Percentiles rank a stretch among this genome's conserved stretches.
phyloP scores from a whole-genome alignment of 108 stramenopile species.

The Chaetoceros muelleri region DNA sequence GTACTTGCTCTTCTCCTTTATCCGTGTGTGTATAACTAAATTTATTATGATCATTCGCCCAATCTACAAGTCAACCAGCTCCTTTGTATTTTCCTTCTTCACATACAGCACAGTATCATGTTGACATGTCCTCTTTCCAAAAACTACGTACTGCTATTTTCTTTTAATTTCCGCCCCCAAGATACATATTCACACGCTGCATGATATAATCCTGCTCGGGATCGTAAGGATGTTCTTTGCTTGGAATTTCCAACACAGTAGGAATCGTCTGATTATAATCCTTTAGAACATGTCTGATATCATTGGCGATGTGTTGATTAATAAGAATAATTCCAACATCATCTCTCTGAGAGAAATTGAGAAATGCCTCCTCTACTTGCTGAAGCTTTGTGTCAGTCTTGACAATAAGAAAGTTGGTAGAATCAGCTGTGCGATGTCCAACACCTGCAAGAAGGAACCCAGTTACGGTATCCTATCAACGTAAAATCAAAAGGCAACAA shows the following conservation, averaged over 20 bases:
- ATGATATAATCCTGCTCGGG: conserved; percentile 98
- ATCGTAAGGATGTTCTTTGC: conserved; percentile 95
- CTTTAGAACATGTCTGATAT: conserved; percentile 93
- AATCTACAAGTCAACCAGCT: conserved; percentile 1
- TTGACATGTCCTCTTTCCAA: conserved; percentile 3
- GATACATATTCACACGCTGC: conserved; percentile 96
- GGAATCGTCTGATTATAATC: conserved; percentile 95
- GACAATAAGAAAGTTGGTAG: conserved; percentile 93
- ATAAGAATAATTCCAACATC: conserved; percentile 97
- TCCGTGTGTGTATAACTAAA: too few species aligned
- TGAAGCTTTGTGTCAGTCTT: conserved; percentile 74
- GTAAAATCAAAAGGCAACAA: neutral
- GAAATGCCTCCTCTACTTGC: conserved; percentile 74
- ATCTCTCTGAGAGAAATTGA: conserved; percentile 64
- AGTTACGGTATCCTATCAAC: conserved; percentile 89
- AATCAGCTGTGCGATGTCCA: conserved; percentile 91
- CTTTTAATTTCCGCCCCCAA: conserved; percentile 47
- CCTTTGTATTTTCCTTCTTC: conserved; percentile 1
- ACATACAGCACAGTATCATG: too few species aligned
- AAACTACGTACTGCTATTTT: conserved; percentile 14
- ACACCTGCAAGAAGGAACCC: conserved; percentile 96
- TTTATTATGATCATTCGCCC: neutral
- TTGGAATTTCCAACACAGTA: conserved; percentile 96
- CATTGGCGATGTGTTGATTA: conserved; percentile 95
- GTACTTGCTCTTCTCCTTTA: too few species aligned